Evolutionary conservation across 2,329 filamentous ascomycete genomes (phyloP), one percentile per base, ranked within the genome.

Genomic region (Trichoderma semiorbis): DNA sequence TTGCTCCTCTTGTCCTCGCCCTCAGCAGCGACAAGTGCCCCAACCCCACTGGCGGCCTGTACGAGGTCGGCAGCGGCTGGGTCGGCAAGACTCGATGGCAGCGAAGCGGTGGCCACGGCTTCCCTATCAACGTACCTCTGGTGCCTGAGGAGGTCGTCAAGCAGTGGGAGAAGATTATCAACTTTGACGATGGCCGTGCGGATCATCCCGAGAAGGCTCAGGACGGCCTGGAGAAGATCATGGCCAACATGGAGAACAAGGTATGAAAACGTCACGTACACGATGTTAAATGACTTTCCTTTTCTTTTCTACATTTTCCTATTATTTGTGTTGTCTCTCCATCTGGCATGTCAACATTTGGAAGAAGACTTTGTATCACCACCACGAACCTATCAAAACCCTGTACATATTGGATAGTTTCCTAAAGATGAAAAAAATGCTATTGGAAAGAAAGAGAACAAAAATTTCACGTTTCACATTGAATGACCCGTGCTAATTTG

Each of bases 31-130:
- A 99, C 85, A 93, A 93, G 84, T 90, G 94, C 68, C 95, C 96
- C 32, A 89, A 92, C 79, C 89, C 90, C 18, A 98, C 94, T 72
- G 95, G 95, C 75, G 92, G 91, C 68, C 88, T 99, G 62, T 99
- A 94, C 84, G 96, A 99, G 85, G 93, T 95, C 76, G 96, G 96
- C 78, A 96, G 93, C 80, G 96, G 95, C 75, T 99, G 96, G 96
- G 90, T 91, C 78, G 94, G 92, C 74, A 89, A 90, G 81, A 99
- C 96, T 70, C 91, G 96, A 83, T 99, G 95, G 95, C 95, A 99
- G 87, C 91, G 96, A 77, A 90, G 90, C 73, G 93, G 93, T 68
- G 96, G 96, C 76, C 90, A 95, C 80, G 93, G 92, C 75, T 99
- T 99, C 91, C 94, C 95, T 30, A 85, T 97, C 74, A 92, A 98